Evolutionary conservation across 2,329 filamentous ascomycete genomes (phyloP).

Genomic region (Fusarium succisae): DNA sequence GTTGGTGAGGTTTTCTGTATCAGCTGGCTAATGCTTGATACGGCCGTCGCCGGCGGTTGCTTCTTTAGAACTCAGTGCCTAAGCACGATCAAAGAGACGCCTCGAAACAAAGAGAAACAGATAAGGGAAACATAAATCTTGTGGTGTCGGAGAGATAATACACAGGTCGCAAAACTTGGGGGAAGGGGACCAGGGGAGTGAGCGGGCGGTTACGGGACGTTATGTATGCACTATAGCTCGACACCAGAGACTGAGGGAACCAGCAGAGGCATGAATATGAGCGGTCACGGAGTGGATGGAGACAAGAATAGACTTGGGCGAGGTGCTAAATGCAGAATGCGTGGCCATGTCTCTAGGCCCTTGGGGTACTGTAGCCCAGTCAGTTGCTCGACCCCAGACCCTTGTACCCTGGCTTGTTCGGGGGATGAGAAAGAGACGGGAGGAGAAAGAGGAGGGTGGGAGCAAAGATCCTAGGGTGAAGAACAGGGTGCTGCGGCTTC

Average conservation of each 20-base stretch:
- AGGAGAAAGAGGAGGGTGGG: constrained; percentile 30
- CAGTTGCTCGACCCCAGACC: constrained; percentile 29
- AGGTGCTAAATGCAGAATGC: constrained; percentile 28
- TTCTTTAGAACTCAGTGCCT: constrained; percentile 39
- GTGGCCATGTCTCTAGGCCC: constrained; percentile 30
- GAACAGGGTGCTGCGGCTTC: constrained; percentile 26
- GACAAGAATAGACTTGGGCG: constrained; percentile 42
- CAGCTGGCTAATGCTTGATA: constrained; percentile 24
- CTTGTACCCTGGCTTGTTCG: constrained; percentile 27
- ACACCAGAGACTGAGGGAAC: constrained; percentile 33
- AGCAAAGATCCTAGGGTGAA: constrained; percentile 18
- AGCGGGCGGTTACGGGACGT: constrained; percentile 57
- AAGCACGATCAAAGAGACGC: constrained; percentile 35
- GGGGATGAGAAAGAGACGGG: constrained; percentile 16
- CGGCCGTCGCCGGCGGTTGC: constrained; percentile 52
- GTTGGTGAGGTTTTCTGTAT: constrained; percentile 28
- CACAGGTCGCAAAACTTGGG: constrained; percentile 54
- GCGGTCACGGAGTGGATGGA: constrained; percentile 37
- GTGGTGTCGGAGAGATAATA: constrained; percentile 47
- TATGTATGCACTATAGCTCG: constrained; percentile 56
- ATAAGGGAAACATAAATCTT: constrained; percentile 44
- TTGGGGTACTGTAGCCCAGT: constrained; percentile 25
- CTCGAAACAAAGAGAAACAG: constrained; percentile 44
- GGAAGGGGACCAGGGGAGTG: constrained; percentile 46
- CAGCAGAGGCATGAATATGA: constrained; percentile 29